Evolutionary conservation across 139 green algal genomes (phyloP).

Genomic region (Micractinium conductrix): DNA sequence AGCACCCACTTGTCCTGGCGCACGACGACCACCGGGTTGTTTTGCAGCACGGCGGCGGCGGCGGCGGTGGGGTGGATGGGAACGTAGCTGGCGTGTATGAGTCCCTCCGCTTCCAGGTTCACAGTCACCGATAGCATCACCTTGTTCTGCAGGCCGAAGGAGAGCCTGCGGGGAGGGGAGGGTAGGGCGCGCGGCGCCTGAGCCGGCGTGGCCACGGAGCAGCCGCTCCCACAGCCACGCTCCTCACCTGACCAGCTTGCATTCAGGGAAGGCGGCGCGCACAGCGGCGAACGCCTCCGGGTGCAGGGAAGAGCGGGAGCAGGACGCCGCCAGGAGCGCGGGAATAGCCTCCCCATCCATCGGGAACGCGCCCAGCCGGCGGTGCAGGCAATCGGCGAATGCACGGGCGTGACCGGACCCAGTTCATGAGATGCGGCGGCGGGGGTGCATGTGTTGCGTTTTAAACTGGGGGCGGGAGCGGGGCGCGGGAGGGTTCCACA

Average conservation of each 20-base stretch:
- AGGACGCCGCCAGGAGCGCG: neutral
- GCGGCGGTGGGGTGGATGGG: constrained; percentile 39
- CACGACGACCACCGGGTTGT: constrained; percentile 22
- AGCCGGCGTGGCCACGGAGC: neutral
- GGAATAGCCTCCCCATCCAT: too few species aligned
- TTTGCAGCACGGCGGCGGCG: constrained; percentile 24
- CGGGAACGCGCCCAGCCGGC: too few species aligned
- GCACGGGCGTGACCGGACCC: too few species aligned
- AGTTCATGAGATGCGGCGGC: too few species aligned
- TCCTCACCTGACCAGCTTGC: constrained; percentile 8
- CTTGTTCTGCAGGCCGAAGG: constrained; percentile 37
- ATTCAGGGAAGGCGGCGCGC: constrained; percentile 2
- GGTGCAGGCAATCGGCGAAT: too few species aligned
- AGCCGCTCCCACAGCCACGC: neutral
- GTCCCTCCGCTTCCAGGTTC: neutral
- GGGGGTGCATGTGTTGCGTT: too few species aligned
- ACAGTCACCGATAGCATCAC: constrained; percentile 33
- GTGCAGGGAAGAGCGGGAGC: neutral
- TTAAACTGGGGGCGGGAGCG: too few species aligned
- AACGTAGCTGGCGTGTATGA: constrained; percentile 26
- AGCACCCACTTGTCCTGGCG: constrained; percentile 22
- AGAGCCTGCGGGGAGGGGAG: constrained; percentile 18
- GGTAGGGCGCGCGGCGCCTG: too few species aligned
- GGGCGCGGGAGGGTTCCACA: too few species aligned
- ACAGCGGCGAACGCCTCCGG: neutral